These are phyloP conservation scores for Botrytis cinerea DNA, from an alignment of 2,329 filamentous ascomycete genomes.

Conservation along the genomic window DNA sequence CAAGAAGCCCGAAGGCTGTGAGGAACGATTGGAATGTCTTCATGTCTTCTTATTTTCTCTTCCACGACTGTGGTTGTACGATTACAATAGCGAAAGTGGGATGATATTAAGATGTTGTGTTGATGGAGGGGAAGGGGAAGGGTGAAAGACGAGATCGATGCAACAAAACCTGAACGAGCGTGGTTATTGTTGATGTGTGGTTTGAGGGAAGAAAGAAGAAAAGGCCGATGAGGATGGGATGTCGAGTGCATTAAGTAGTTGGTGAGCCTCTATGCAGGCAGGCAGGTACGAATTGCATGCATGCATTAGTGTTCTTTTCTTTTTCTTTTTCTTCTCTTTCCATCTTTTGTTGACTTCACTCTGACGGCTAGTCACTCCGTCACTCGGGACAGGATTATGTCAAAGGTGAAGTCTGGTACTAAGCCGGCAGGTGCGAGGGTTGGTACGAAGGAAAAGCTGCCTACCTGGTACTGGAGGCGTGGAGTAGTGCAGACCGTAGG, in stretches of 20 bases:
- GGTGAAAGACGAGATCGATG: constrained; percentile 5
- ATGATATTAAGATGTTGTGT: constrained; percentile 14
- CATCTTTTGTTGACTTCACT: not conserved
- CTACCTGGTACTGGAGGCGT: not conserved
- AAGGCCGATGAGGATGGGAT: not conserved
- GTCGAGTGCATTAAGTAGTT: constrained; percentile 8
- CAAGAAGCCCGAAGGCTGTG: constrained; percentile 23
- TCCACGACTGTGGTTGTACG: constrained; percentile 11
- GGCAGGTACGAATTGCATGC: constrained; percentile 10
- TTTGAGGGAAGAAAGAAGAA: not conserved
- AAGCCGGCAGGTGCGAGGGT: not conserved
- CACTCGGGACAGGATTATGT: not conserved
- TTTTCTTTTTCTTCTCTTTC: not conserved
- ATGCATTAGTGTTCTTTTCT: constrained; percentile 3
- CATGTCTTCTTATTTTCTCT: constrained; percentile 17
- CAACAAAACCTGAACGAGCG: constrained; percentile 22
- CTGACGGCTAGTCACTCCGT: not conserved
- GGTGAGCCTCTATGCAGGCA: not conserved
- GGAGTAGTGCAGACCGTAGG: not conserved
- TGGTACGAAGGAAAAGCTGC: not conserved
- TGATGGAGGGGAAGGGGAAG: not conserved
- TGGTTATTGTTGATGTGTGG: constrained; percentile 14
- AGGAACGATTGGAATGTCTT: constrained; percentile 24
- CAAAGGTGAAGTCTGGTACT: not conserved
- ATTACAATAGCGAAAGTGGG: constrained; percentile 15